Base-by-base conservation (phyloP, 495 filamentous ascomycete species). In the Aspergillus bridgeri region DNA sequence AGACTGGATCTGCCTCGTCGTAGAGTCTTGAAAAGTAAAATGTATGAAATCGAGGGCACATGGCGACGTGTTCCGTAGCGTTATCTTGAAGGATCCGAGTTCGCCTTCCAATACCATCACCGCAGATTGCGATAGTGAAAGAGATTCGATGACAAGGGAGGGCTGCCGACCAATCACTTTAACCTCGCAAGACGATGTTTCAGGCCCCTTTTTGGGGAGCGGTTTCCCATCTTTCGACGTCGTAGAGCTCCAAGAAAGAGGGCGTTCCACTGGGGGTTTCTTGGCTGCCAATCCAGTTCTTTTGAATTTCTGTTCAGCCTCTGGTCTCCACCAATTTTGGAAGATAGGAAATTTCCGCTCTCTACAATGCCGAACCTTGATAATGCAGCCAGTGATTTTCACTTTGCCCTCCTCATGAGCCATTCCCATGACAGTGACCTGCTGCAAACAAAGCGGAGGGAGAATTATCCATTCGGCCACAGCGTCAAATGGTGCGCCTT, bases 61-160 rank as follows among this genome's bases (percentile, higher is more conserved):
- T 6, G 81, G 79, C 1, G 92, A 96, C 13, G 83, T 73, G 59
- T 98, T 96, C 57, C 87, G 81, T 33, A 98, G 73, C 0, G 90
- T 94, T 43, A 96, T 81, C 2, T 80, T 86, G 60, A 98, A 96
- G 1, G 75, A 75, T 60, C 83, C 85, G 17, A 81, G 80, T 70
- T 98, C 92, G 15, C 92, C 92, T 72, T 96, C 92, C 15, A 96
- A 78, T 53, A 96, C 79, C 91, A 96, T 96, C 48, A 96, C 75
- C 27, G 93, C 91, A 17, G 89, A 89, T 66, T 96, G 92, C 0
- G 88, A 85, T 8, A 96, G 80, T 22, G 89, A 89, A 42, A 86
- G 85, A 5, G 86, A 87, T 57, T 89, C 86, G 13, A 96, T 79
- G 1, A 86, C 73, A 9, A 96, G 72, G 5, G 89, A 73, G 2